A percentile compares a stretch with the other conserved stretches of the same genome.
Evolutionary conservation across 1,284 basidiomycete species (phyloP).

Genomic region (Cryptococcus sp.): DNA sequence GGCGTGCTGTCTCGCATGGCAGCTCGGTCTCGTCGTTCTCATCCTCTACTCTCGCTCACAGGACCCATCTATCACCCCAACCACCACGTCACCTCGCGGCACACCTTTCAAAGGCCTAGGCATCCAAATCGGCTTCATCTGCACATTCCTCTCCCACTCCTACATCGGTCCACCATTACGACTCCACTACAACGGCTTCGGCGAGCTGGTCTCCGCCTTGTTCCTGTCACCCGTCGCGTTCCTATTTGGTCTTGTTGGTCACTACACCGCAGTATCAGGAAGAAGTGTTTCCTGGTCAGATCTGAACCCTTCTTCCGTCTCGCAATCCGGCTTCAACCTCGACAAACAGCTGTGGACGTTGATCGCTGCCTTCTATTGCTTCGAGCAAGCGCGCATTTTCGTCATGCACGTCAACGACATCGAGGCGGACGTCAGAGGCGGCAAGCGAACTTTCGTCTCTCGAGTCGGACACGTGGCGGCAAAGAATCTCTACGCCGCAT

Average conservation of each 20-base stretch:
- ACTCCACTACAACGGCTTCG: conserved; percentile 31
- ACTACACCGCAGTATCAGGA: conserved; percentile 27
- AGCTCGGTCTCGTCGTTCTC: conserved; percentile 5
- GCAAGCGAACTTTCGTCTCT: conserved; percentile 26
- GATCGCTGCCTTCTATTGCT: conserved; percentile 24
- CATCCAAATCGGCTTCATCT: not conserved
- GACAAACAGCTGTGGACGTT: conserved; percentile 23
- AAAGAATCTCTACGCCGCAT: conserved; percentile 11
- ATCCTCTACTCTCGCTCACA: conserved; percentile 1
- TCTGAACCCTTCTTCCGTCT: conserved; percentile 2
- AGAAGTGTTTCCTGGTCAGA: conserved; percentile 11
- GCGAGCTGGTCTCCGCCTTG: conserved; percentile 26
- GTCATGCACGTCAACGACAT: conserved; percentile 36
- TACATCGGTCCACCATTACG: conserved; percentile 32
- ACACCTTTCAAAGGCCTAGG: not conserved
- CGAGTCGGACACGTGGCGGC: conserved; percentile 13
- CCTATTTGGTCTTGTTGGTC: conserved; percentile 27
- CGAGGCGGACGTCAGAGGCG: conserved; percentile 24
- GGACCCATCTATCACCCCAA: conserved; percentile 6
- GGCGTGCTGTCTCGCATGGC: conserved; percentile 1
- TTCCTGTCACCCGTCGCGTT: conserved; percentile 25
- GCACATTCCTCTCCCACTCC: conserved; percentile 19
- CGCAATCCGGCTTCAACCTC: conserved; percentile 16
- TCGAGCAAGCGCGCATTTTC: conserved; percentile 31
- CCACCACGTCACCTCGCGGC: not conserved